phyloP scores from a whole-genome alignment of 495 filamentous ascomycete species.

The Darksidea phi region DNA sequence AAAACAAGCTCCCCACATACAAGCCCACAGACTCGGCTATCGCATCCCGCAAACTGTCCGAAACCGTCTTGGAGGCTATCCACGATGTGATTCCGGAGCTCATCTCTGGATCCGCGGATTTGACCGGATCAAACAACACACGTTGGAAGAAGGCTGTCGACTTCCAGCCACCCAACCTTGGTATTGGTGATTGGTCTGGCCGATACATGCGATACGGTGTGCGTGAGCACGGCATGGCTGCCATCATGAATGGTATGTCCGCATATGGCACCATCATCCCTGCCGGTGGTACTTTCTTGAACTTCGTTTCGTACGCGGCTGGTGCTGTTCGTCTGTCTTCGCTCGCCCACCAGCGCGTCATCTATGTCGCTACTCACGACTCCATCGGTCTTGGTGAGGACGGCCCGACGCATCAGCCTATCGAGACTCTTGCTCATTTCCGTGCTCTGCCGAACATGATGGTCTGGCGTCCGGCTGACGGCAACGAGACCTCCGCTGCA shows the following conservation, averaged over 20 bases:
- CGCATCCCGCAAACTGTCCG: slow-evolving; percentile 92
- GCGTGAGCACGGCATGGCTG: slow-evolving; percentile 65
- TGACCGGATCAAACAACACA: slow-evolving; percentile 98
- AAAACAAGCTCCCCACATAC: slow-evolving; percentile 90
- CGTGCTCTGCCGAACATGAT: slow-evolving; percentile 98
- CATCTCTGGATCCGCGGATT: slow-evolving; percentile 91
- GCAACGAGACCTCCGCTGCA: slow-evolving; percentile 96
- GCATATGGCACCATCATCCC: slow-evolving; percentile 96
- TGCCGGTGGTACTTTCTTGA: slow-evolving; percentile 94
- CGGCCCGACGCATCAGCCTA: slow-evolving; percentile 97
- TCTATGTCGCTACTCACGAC: slow-evolving; percentile 99
- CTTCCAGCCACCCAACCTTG: slow-evolving; percentile 88
- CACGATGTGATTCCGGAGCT: slow-evolving; percentile 83
- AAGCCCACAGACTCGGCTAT: slow-evolving; percentile 80
- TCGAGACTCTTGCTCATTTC: slow-evolving; percentile 99
- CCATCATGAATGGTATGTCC: slow-evolving; percentile 95
- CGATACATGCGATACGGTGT: slow-evolving; percentile 69
- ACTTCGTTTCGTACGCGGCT: slow-evolving; percentile 99
- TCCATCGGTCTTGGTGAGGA: slow-evolving; percentile 99
- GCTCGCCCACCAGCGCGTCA: slow-evolving; percentile 83
- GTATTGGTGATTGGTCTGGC: slow-evolving; percentile 82
- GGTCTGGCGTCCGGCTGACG: slow-evolving; percentile 99
- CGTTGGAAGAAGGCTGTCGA: slow-evolving; percentile 95
- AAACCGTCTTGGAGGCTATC: slow-evolving; percentile 87
- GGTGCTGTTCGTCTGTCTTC: slow-evolving; percentile 92